Percentiles rank a stretch among this genome's conserved stretches.
Conservation (phyloP, 2,329 filamentous ascomycete genomes). For the Verticillium isaacii region DNA sequence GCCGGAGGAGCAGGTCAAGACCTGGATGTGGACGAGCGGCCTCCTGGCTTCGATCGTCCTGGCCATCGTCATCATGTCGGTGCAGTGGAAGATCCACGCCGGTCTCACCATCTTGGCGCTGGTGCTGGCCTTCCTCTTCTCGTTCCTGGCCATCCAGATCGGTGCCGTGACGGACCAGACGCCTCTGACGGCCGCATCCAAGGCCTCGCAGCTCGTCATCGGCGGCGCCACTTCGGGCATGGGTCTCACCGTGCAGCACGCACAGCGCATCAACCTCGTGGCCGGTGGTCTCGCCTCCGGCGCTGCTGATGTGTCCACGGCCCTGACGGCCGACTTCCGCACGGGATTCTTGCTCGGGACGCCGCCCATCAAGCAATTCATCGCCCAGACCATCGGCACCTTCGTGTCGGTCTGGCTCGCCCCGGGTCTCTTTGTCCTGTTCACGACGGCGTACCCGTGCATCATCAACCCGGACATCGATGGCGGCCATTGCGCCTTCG, state of each 20-base stretch:
- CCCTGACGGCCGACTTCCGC: slow-evolving; percentile 53
- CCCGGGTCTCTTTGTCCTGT: slow-evolving; percentile 57
- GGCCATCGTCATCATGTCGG: slow-evolving; percentile 44
- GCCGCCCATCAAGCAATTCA: slow-evolving; percentile 54
- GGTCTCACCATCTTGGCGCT: slow-evolving; percentile 52
- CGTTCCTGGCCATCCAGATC: slow-evolving; percentile 57
- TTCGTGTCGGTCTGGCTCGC: slow-evolving; percentile 56
- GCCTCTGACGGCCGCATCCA: slow-evolving; percentile 61
- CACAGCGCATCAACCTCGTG: slow-evolving; percentile 55
- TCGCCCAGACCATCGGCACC: slow-evolving; percentile 53
- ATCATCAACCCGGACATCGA: slow-evolving; percentile 42
- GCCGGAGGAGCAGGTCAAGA: slow-evolving; percentile 42
- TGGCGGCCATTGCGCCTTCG: slow-evolving; percentile 42
- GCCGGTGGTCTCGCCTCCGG: slow-evolving; percentile 45
- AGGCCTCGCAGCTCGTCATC: slow-evolving; percentile 61
- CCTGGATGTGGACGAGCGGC: slow-evolving; percentile 47
- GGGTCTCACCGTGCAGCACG: slow-evolving; percentile 38
- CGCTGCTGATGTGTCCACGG: slow-evolving; percentile 39
- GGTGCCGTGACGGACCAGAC: slow-evolving; percentile 57
- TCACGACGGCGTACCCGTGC: slow-evolving; percentile 58
- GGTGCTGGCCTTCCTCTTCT: slow-evolving; percentile 55
- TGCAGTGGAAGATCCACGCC: slow-evolving; percentile 51
- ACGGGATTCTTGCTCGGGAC: slow-evolving; percentile 58
- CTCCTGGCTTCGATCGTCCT: slow-evolving; percentile 42
- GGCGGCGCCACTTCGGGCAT: slow-evolving; percentile 51